Percentiles rank a stretch among this genome's conserved stretches.
Conservation (phyloP, 352 stramenopile genomes). For the Globisporangium uncinulatum region DNA sequence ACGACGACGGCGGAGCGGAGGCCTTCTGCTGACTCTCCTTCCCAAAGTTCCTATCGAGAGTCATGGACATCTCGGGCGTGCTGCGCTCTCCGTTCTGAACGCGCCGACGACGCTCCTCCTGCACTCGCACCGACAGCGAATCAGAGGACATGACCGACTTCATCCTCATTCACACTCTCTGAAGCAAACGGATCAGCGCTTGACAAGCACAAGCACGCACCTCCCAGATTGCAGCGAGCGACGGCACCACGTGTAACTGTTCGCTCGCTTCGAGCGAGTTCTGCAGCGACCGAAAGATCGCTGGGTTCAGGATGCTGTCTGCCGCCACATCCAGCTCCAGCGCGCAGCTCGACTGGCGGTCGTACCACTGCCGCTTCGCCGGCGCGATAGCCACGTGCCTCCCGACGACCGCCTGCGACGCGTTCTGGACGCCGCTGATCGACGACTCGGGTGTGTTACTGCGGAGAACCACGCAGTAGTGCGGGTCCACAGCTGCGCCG, state of each 20-base stretch:
- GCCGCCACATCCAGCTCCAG: conserved; percentile 70
- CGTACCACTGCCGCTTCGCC: conserved; percentile 41
- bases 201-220: conserved; percentile 18
- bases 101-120: conserved; percentile 66
- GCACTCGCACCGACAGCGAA: neutral
- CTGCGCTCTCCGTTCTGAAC: conserved; percentile 41
- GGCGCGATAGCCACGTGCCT: conserved; percentile 27
- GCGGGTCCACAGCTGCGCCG: neutral
- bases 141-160: neutral
- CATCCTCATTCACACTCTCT: too few relatives aligned
- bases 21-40: conserved; percentile 14
- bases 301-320: conserved; percentile 63
- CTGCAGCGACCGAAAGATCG: conserved; percentile 37
- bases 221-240: conserved; percentile 78
- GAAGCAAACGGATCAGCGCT: neutral
- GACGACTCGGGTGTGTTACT: conserved; percentile 27
- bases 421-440: conserved; percentile 29
- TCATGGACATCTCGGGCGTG: conserved; percentile 48
- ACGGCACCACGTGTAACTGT: conserved; percentile 64
- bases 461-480: conserved; percentile 24
- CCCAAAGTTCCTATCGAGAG: conserved; percentile 35
- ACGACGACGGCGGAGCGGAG: conserved; percentile 27
- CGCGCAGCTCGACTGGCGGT: conserved; percentile 61
- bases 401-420: conserved; percentile 16
- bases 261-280: conserved; percentile 27